These are phyloP conservation scores for Phytophthora hibernalis DNA, from an alignment of 352 stramenopile genomes.

Conservation along the genomic window DNA sequence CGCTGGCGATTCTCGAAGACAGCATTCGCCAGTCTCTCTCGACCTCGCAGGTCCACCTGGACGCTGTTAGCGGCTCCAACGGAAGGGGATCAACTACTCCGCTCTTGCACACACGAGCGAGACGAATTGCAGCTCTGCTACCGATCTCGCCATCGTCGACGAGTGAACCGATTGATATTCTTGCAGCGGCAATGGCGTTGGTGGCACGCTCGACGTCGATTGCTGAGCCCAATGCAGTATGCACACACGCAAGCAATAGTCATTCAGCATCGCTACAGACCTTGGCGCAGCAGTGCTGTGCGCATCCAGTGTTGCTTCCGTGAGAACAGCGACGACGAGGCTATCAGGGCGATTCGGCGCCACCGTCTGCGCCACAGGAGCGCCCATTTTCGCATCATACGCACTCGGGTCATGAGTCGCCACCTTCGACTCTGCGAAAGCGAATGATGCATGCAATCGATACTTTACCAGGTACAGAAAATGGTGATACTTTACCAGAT, in stretches of 20 bases:
- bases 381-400: no score
- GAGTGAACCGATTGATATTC: conserved; percentile 29
- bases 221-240: conserved; percentile 20
- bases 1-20: conserved; percentile 51
- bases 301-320: conserved; percentile 58
- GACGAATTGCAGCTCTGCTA: conserved; percentile 50
- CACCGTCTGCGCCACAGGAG: no score
- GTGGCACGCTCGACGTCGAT: conserved; percentile 21
- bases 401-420: no score
- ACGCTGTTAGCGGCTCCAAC: conserved; percentile 28
- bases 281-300: conserved; percentile 29
- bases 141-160: conserved; percentile 36
- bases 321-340: no score
- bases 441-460: no score
- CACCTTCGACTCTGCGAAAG: no score
- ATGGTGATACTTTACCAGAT: no score
- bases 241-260: conserved; percentile 27
- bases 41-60: conserved; percentile 32
- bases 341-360: no score
- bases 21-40: conserved; percentile 55
- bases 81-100: conserved; percentile 58
- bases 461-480: no score
- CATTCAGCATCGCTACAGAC: conserved; percentile 52
- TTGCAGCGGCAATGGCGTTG: conserved; percentile 52
- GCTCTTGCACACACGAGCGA: conserved; percentile 41